Conservation (phyloP, 2,329 filamentous ascomycete genomes). For the Sarocladium brachiariae region DNA sequence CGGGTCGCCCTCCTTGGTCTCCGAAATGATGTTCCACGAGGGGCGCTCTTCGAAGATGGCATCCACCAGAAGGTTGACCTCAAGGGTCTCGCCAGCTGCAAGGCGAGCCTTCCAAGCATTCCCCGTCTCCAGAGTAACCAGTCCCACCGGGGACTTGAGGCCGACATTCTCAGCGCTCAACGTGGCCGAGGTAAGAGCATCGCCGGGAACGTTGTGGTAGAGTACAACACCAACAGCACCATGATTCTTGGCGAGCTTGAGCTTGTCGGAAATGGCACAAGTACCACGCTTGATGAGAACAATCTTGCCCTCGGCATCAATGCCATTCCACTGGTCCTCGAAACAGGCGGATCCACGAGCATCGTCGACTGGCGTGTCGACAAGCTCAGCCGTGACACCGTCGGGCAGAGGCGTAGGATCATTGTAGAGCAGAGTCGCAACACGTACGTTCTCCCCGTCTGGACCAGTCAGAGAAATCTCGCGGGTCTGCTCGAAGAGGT, state of each 20-base stretch:
- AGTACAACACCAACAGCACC: slow-evolving; percentile 44
- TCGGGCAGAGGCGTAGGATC: slow-evolving; percentile 32
- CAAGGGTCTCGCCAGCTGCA: slow-evolving; percentile 25
- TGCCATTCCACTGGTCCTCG: slow-evolving; percentile 35
- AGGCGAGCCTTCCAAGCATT: slow-evolving; percentile 27
- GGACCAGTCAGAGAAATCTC: slow-evolving; percentile 38
- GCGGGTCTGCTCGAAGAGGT: slow-evolving; percentile 35
- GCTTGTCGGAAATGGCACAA: slow-evolving; percentile 36
- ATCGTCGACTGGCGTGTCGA: slow-evolving; percentile 30
- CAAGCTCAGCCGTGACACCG: slow-evolving; percentile 30
- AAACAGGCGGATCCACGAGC: slow-evolving; percentile 33
- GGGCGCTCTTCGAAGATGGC: slow-evolving; percentile 28
- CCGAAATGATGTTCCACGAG: slow-evolving; percentile 34
- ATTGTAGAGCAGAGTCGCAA: slow-evolving; percentile 39
- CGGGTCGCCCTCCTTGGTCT: slow-evolving; percentile 35
- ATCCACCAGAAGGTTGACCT: slow-evolving; percentile 30
- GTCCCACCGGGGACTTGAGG: slow-evolving; percentile 28
- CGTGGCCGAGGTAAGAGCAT: slow-evolving; percentile 39
- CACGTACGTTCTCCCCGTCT: slow-evolving; percentile 35
- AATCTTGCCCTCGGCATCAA: slow-evolving; percentile 37
- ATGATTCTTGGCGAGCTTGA: slow-evolving; percentile 34
- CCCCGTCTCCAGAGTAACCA: slow-evolving; percentile 29
- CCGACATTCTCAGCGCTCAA: slow-evolving; percentile 37
- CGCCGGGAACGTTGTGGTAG: slow-evolving; percentile 52
- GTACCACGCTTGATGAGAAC: slow-evolving; percentile 37